phyloP scores from a whole-genome alignment of 2,329 filamentous ascomycete genomes.

The Claviceps sp. region DNA sequence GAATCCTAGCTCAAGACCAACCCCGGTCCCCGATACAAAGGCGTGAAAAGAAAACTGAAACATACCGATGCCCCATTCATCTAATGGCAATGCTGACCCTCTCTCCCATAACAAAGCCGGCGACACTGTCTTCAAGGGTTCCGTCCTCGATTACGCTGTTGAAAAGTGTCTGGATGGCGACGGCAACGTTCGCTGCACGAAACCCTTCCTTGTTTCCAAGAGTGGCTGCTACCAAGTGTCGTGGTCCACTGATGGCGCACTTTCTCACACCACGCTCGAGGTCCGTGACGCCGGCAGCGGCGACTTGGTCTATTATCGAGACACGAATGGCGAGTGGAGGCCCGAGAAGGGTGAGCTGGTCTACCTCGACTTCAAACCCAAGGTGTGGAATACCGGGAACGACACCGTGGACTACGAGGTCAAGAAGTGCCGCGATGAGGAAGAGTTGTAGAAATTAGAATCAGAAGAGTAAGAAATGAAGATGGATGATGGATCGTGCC shows the following conservation, averaged over 20 bases:
- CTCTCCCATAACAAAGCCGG: slow-evolving; percentile 3
- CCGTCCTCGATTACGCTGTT: slow-evolving; percentile 27
- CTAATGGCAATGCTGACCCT: too few relatives aligned
- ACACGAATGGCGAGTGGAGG: slow-evolving; percentile 31
- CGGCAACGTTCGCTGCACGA: slow-evolving; percentile 24
- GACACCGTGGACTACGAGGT: slow-evolving; percentile 30
- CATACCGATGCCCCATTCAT: too few relatives aligned
- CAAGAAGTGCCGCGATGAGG: slow-evolving; percentile 6
- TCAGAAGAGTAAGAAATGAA: not conserved
- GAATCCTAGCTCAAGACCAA: too few relatives aligned
- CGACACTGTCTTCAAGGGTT: slow-evolving; percentile 17
- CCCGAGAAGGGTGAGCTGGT: slow-evolving; percentile 31
- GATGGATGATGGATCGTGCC: too few relatives aligned
- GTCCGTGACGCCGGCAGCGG: slow-evolving; percentile 20
- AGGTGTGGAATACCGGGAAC: slow-evolving; percentile 29
- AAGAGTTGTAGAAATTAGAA: not conserved
- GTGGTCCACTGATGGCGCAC: slow-evolving; percentile 23
- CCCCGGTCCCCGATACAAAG: too few relatives aligned
- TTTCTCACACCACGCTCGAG: slow-evolving; percentile 28
- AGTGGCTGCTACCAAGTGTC: slow-evolving; percentile 26
- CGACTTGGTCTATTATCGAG: slow-evolving; percentile 30
- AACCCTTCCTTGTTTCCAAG: slow-evolving; percentile 25
- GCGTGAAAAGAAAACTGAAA: too few relatives aligned
- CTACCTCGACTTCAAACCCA: slow-evolving; percentile 33
- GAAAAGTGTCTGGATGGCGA: slow-evolving; percentile 27